Evolutionary conservation across 257 asterid species (phyloP), one percentile per base, ranked within the genome.

Genomic region (Fraxinus cuspidata): DNA sequence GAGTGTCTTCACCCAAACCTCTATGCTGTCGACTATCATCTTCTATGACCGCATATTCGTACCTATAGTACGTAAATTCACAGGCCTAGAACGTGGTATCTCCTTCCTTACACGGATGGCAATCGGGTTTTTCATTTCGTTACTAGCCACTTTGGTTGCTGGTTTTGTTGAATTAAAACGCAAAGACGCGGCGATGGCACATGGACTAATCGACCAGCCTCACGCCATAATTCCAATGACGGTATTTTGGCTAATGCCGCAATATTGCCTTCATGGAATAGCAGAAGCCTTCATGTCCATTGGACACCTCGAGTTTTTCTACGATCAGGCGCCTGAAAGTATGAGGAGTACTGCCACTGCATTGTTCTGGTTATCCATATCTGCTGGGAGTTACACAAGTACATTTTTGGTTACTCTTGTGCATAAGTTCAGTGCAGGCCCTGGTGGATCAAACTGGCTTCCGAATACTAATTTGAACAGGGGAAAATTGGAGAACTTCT

Each of bases 281-380:
- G 97, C 99, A 8, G 99, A 94, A 53, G 95, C 97, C 1, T 94
- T 92, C 75, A 91, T 89, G 96, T 91, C 96, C 29, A 89, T 93
- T 64, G 96, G 98, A 35, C 96, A 88, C 47, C 85, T 92, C 8
- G 97, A 94, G 83, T 92, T 94, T 74, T 91, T 92, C 84, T 94
- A 91, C 18, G 97, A 92, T 78, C 97, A 94, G 83, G 85, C 95
- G 16, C 97, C 98, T n/a, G 97, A 92, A 85, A 91, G 98, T 51
- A 94, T 92, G 99, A 82, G 92, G 80, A 88, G 93, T 83, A 90
- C 93, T 0, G 92, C 98, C 0, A 88, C 90, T 1, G 97, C 98
- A 27, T 34, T 91, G 44, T 93, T 90, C 53, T 91, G 98, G 98
- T 79, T 90, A 2, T 73, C 98, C 7, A 93, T 91, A 9, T 88